These are phyloP conservation scores for Colletotrichum destructivum DNA, from an alignment of 2,329 filamentous ascomycete genomes.

Conservation along the genomic window DNA sequence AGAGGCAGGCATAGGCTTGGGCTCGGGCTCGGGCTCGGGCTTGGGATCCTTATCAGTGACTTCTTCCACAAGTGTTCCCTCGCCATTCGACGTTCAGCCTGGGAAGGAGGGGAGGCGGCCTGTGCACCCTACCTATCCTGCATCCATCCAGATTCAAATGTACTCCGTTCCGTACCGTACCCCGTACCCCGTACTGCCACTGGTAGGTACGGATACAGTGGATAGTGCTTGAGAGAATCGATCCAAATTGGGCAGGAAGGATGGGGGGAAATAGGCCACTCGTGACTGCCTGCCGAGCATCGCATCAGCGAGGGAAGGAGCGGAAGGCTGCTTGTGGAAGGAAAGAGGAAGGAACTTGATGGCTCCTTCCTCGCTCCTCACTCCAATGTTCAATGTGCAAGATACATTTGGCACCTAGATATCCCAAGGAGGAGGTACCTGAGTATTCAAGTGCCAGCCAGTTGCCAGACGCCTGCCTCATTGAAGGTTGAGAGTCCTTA, in stretches of 20 bases:
- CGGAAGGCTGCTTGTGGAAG: not conserved
- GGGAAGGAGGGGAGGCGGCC: not conserved
- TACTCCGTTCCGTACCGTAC: no score
- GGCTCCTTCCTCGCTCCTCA: no score
- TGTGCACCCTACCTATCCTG: slow-evolving; percentile 19
- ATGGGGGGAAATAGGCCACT: not conserved
- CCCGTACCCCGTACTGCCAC: no score
- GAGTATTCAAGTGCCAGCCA: no score
- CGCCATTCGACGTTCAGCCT: not conserved
- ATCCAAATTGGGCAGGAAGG: slow-evolving; percentile 32
- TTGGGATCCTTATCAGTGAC: slow-evolving; percentile 37
- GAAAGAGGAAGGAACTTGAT: not conserved
- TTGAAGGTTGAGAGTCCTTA: slow-evolving; percentile 13
- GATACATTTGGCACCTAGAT: no score
- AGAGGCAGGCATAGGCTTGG: not conserved
- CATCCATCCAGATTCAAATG: not conserved
- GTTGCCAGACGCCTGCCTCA: no score
- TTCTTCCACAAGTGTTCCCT: not conserved
- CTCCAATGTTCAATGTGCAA: no score
- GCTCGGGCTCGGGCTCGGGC: not conserved
- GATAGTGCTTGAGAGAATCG: slow-evolving; percentile 7
- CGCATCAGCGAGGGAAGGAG: not conserved
- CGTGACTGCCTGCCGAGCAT: not conserved
- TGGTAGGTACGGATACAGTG: no score
- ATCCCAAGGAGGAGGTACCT: no score